Evolutionary conservation across 1,284 basidiomycete genomes (phyloP).

Genomic region (Cutaneotrichosporon mucoides): DNA sequence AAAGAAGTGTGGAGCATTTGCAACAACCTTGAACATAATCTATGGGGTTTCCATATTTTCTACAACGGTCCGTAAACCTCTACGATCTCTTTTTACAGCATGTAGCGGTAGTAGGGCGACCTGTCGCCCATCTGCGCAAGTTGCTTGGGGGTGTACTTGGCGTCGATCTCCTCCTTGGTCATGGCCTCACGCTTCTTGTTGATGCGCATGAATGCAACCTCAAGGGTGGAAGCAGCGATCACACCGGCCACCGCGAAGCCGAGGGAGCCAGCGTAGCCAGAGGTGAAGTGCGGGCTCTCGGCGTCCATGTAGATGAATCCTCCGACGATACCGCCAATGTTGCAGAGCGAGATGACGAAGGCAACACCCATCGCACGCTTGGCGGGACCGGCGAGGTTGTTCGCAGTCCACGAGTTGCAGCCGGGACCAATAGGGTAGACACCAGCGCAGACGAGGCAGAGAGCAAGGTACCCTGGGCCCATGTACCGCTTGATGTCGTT

Average conservation of each 20-base stretch:
- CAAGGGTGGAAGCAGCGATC: conserved; percentile 5
- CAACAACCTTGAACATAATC: too few species aligned
- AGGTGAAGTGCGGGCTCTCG: conserved; percentile 17
- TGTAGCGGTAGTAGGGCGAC: conserved; percentile 32
- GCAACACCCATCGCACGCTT: conserved; percentile 32
- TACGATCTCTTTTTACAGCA: conserved; percentile 1
- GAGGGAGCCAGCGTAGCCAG: conserved; percentile 32
- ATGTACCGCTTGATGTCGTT: conserved; percentile 15
- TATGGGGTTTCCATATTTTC: too few species aligned
- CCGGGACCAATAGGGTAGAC: conserved; percentile 30
- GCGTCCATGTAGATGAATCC: conserved; percentile 14
- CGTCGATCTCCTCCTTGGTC: conserved; percentile 28
- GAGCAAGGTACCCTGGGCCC: conserved; percentile 21
- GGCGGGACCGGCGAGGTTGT: conserved; percentile 32
- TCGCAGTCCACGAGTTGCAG: conserved; percentile 26
- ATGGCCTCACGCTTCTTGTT: conserved; percentile 27
- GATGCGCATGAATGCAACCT: conserved; percentile 17
- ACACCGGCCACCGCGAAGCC: conserved; percentile 24
- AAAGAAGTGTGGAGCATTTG: too few species aligned
- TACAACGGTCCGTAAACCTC: too few species aligned
- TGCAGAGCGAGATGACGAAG: conserved; percentile 23
- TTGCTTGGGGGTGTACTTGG: conserved; percentile 27
- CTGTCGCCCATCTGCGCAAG: conserved; percentile 28
- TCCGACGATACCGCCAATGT: conserved; percentile 30
- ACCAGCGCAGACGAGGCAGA: conserved; percentile 28